Percentiles rank a stretch among this genome's conserved stretches.
These are phyloP conservation scores for Sporisorium reilianum DNA, from an alignment of 1,284 basidiomycete genomes.

Conservation along the genomic window DNA sequence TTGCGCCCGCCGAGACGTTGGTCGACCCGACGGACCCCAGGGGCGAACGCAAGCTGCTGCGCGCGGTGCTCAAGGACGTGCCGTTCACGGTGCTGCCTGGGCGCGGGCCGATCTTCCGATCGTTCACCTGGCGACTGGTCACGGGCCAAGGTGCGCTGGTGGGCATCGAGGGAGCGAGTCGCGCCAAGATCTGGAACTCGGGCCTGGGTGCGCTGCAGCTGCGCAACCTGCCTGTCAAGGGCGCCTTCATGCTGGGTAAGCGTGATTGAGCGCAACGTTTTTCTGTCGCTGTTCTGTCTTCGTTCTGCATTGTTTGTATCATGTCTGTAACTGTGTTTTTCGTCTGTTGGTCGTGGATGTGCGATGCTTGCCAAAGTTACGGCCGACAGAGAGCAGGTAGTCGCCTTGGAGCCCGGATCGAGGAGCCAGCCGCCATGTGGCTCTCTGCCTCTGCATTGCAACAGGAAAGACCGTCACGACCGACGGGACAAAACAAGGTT, in stretches of 20 bases:
- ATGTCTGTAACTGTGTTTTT: constrained; percentile 9
- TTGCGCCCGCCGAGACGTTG: constrained; percentile 55
- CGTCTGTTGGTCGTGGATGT: neutral
- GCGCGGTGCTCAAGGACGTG: constrained; percentile 59
- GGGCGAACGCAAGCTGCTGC: constrained; percentile 53
- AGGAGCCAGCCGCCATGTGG: neutral
- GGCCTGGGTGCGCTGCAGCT: constrained; percentile 58
- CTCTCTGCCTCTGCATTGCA: too few relatives aligned
- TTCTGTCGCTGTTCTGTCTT: neutral
- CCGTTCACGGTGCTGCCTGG: constrained; percentile 61
- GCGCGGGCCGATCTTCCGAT: constrained; percentile 50
- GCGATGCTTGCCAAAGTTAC: neutral
- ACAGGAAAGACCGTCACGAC: too few relatives aligned
- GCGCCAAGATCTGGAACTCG: constrained; percentile 64
- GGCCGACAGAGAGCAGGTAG: neutral
- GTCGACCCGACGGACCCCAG: constrained; percentile 55
- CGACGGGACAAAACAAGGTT: too few relatives aligned
- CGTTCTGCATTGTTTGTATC: constrained; percentile 4
- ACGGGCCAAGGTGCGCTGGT: constrained; percentile 62
- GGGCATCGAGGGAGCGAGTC: constrained; percentile 58
- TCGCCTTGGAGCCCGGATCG: neutral
- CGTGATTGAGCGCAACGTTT: constrained; percentile 22
- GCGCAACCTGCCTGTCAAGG: constrained; percentile 59
- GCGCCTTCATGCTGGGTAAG: constrained; percentile 60
- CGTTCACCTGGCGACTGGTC: constrained; percentile 61